Conservation (phyloP, 441 rosid genomes). For the Macaranga tanarius region DNA sequence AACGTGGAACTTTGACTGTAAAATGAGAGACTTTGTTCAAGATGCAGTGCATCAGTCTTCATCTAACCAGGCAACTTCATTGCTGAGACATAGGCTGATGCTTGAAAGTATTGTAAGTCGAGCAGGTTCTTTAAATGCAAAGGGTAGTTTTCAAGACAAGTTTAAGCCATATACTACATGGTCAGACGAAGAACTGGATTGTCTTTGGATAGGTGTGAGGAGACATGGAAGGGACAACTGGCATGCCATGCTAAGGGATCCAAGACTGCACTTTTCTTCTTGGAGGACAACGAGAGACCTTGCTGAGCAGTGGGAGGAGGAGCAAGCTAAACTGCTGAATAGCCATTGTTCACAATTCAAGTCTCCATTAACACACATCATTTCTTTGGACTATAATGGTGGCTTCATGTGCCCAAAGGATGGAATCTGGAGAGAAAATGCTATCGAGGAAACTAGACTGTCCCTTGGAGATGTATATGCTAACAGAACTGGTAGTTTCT, state of each 20-base stretch:
- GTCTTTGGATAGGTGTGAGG: conserved; percentile 94
- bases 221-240: conserved; percentile 93
- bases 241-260: conserved; percentile 81
- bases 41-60: conserved; percentile 28
- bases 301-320: conserved; percentile 88
- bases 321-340: conserved; percentile 54
- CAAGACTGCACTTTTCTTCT: conserved; percentile 70
- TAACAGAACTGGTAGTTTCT: conserved; percentile 20
- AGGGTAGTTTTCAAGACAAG: conserved; percentile 30
- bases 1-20: conserved; percentile 17
- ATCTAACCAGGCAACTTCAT: conserved; percentile 26
- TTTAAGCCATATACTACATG: conserved; percentile 37
- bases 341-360: conserved; percentile 24
- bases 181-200: conserved; percentile 97
- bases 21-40: conserved; percentile 25
- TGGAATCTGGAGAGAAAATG: conserved; percentile 28
- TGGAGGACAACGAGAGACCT: conserved; percentile 65
- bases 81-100: conserved; percentile 40
- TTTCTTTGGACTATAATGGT: conserved; percentile 24
- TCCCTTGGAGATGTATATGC: conserved; percentile 39
- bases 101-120: conserved; percentile 37
- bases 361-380: conserved; percentile 23
- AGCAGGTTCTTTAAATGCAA: conserved; percentile 31
- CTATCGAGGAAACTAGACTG: conserved; percentile 36
- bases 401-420: conserved; percentile 16